Conservation (phyloP, 371 early-diverging fungal genomes). For the Syncephalis plumigaleata region DNA sequence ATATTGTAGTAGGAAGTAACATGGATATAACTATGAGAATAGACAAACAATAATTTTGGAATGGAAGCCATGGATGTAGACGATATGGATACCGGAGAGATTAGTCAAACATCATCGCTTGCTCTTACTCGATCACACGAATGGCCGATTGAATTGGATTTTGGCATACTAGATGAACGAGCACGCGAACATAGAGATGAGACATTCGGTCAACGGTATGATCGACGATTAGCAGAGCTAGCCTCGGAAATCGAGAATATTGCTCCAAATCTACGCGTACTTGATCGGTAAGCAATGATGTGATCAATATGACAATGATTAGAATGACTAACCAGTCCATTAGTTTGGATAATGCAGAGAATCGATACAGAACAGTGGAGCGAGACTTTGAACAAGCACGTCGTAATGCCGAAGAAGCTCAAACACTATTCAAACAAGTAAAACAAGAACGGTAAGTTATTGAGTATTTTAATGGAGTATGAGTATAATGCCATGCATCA, state of each 20-base stretch:
- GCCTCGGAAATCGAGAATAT: constrained; percentile 65
- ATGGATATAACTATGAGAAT: too few species aligned
- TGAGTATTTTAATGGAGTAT: background rate
- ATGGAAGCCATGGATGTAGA: constrained; percentile 9
- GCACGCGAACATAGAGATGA: constrained; percentile 53
- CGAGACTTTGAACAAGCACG: constrained; percentile 66
- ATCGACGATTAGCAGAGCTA: constrained; percentile 20
- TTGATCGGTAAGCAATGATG: constrained; percentile 32
- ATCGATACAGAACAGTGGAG: constrained; percentile 57
- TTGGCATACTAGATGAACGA: background rate
- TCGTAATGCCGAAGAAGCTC: constrained; percentile 53
- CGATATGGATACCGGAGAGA: constrained; percentile 34
- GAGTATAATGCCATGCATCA: background rate
- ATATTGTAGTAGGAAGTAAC: too few species aligned
- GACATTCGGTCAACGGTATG: constrained; percentile 6
- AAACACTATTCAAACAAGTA: constrained; percentile 60
- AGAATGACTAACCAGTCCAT: background rate
- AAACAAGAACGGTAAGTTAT: constrained; percentile 55
- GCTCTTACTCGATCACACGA: constrained; percentile 8
- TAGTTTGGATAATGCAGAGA: constrained; percentile 60
- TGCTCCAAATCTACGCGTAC: constrained; percentile 78
- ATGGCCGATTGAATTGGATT: constrained; percentile 27
- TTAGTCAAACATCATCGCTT: background rate
- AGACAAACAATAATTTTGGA: constrained; percentile 6
- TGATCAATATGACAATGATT: background rate